Conservation (phyloP, 2,329 filamentous ascomycete species). For the Colletotrichum sp. region DNA sequence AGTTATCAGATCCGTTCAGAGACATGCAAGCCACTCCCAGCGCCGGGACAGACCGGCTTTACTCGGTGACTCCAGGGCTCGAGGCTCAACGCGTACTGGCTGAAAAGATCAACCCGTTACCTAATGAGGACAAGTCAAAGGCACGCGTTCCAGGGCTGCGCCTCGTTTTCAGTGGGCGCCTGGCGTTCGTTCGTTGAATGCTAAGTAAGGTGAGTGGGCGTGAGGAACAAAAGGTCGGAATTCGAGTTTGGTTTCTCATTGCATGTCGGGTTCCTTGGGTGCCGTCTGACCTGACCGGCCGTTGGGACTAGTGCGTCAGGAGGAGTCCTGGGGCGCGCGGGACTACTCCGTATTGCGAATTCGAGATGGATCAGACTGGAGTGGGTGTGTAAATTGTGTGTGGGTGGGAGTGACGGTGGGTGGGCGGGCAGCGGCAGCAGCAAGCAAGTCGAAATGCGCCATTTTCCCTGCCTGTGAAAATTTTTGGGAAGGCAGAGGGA, state of each 20-base stretch:
- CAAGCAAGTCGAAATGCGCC: slow-evolving; percentile 7
- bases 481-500: not conserved
- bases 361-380: not conserved
- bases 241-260: not conserved
- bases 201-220: not conserved
- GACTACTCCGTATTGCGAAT: slow-evolving; percentile 1
- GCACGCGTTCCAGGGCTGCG: not conserved
- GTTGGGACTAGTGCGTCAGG: not conserved
- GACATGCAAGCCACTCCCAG: slow-evolving; percentile 14
- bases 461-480: slow-evolving; percentile 10
- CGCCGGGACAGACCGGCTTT: not conserved
- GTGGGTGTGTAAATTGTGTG: not conserved
- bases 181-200: not conserved
- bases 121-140: not conserved
- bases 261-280: not conserved
- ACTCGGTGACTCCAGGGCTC: not conserved
- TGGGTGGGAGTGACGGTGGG: not conserved
- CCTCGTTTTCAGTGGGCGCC: slow-evolving; percentile 2
- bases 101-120: not conserved
- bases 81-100: not conserved
- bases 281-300: not conserved
- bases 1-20: slow-evolving; percentile 25
- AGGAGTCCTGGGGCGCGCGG: not conserved
- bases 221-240: not conserved
- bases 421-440: not conserved